phyloP scores from a whole-genome alignment of 1,284 basidiomycete genomes.

The Omphalotus olearius region DNA sequence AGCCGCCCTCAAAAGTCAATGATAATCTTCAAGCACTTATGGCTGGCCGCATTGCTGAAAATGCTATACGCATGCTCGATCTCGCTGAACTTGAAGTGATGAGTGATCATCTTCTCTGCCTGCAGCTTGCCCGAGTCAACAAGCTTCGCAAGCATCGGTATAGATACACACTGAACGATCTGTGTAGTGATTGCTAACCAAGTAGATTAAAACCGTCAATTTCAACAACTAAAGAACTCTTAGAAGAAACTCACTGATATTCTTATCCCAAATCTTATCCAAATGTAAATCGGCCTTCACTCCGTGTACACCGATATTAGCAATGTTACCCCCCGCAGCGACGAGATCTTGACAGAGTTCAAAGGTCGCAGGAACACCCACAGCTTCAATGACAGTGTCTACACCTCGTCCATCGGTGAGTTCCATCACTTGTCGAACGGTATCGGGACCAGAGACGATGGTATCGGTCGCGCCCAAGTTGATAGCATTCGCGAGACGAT shows the following conservation, averaged over 20 bases:
- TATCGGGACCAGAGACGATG: constrained; percentile 18
- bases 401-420: constrained; percentile 22
- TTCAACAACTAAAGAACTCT: not conserved
- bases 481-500: constrained; percentile 19
- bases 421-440: constrained; percentile 19
- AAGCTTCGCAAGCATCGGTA: constrained; percentile 21
- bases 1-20: constrained; percentile 17
- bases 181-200: constrained; percentile 20
- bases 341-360: constrained; percentile 23
- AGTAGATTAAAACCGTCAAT: too few species aligned
- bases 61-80: constrained; percentile 19
- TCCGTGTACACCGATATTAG: constrained; percentile 25
- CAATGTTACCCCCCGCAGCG: constrained; percentile 22
- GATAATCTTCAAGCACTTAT: constrained; percentile 21
- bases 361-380: constrained; percentile 22
- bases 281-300: constrained; percentile 21
- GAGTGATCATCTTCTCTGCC: constrained; percentile 18
- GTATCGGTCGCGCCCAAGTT: constrained; percentile 22
- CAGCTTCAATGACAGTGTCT: constrained; percentile 25
- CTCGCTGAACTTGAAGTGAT: constrained; percentile 20
- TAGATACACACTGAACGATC: constrained; percentile 19
- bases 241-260: constrained; percentile 16
- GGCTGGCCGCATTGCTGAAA: constrained; percentile 19
- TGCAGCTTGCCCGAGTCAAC: constrained; percentile 19
- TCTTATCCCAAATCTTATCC: constrained; percentile 22